These are phyloP conservation scores for Kandelia obovata DNA, from an alignment of 345 rosid genomes.

Conservation along the genomic window DNA sequence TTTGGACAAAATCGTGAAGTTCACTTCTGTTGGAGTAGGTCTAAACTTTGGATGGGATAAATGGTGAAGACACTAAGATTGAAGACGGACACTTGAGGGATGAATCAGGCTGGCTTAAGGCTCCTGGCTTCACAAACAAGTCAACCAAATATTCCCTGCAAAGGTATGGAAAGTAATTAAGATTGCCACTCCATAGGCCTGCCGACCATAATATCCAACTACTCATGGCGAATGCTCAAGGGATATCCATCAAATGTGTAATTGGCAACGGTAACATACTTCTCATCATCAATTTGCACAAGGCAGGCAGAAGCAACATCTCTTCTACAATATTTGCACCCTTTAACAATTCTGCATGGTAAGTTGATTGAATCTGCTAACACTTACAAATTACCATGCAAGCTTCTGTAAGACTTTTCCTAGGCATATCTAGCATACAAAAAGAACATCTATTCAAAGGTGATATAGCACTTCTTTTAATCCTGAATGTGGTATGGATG, in stretches of 20 bases:
- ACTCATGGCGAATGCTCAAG: neutral
- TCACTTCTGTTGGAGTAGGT: constrained; percentile 15
- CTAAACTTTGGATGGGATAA: constrained; percentile 27
- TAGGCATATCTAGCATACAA: neutral
- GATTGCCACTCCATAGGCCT: constrained; percentile 5
- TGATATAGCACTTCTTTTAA: neutral
- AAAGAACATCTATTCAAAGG: neutral
- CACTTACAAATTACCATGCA: constrained; percentile 9
- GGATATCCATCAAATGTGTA: neutral
- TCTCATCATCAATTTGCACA: constrained; percentile 24
- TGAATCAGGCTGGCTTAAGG: constrained; percentile 29
- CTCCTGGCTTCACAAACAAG: constrained; percentile 23
- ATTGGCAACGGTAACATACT: constrained; percentile 7
- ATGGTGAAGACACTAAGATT: constrained; percentile 22
- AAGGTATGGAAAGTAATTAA: constrained; percentile 6
- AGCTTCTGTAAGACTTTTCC: neutral
- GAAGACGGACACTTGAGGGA: constrained; percentile 20
- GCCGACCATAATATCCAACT: neutral
- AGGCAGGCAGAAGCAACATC: constrained; percentile 24
- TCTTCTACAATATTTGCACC: constrained; percentile 28
- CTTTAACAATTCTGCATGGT: constrained; percentile 33
- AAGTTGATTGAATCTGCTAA: constrained; percentile 29
- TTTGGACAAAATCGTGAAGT: constrained; percentile 17
- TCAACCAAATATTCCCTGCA: constrained; percentile 31
- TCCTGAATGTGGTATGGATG: no score